Percentiles rank a stretch among this genome's conserved stretches.
Evolutionary conservation across 2,329 filamentous ascomycete genomes (phyloP).

Genomic region (Arthroderma sp.): DNA sequence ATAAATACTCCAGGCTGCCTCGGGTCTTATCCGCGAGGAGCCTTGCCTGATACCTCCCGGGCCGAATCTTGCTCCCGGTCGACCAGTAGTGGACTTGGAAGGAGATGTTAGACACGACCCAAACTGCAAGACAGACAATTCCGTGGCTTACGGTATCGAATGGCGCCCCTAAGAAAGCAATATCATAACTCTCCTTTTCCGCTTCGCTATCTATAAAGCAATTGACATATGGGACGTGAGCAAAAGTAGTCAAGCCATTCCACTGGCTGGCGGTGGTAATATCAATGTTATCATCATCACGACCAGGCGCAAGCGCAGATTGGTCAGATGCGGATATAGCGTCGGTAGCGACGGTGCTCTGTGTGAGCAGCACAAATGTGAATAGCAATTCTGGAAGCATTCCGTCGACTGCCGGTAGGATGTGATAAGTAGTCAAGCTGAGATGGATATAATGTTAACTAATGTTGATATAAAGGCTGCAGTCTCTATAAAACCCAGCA

Average conservation of each 20-base stretch:
- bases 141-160: slow-evolving; percentile 48
- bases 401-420: too few species aligned
- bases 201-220: slow-evolving; percentile 43
- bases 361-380: too few species aligned
- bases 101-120: background rate
- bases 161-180: slow-evolving; percentile 57
- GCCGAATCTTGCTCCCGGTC: slow-evolving; percentile 65
- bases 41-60: slow-evolving; percentile 76
- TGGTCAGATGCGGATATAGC: too few species aligned
- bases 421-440: too few species aligned
- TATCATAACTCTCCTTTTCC: slow-evolving; percentile 51
- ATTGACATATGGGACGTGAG: slow-evolving; percentile 54
- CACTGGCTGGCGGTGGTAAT: slow-evolving; percentile 40
- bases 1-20: slow-evolving; percentile 69
- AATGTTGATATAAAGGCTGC: too few species aligned
- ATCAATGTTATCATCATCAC: slow-evolving; percentile 23
- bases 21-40: slow-evolving; percentile 63
- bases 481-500: too few species aligned
- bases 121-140: background rate
- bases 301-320: too few species aligned
- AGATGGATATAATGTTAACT: too few species aligned
- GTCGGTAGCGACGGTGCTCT: too few species aligned
- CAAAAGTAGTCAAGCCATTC: slow-evolving; percentile 61
- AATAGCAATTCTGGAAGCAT: too few species aligned
- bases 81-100: slow-evolving; percentile 35